phyloP scores from a whole-genome alignment of 371 early-diverging fungal species.

The Mucor saturninus region DNA sequence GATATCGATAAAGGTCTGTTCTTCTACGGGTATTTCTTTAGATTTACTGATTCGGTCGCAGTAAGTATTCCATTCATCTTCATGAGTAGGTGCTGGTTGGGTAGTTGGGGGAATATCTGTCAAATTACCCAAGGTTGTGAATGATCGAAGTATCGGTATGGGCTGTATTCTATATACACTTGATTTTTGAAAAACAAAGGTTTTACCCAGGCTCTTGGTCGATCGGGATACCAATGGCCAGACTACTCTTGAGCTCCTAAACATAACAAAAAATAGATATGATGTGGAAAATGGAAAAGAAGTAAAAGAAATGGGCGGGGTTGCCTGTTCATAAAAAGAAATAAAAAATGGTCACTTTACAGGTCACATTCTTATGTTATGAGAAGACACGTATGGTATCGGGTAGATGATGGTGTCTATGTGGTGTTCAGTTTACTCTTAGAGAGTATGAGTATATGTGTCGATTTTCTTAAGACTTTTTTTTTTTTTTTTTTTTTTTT shows the following conservation, averaged over 20 bases:
- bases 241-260: neutral
- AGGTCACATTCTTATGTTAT: too few species aligned
- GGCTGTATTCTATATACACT: neutral
- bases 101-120: neutral
- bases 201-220: neutral
- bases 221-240: neutral
- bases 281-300: neutral
- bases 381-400: too few species aligned
- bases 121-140: neutral
- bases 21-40: neutral
- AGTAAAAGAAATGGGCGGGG: constrained; percentile 6
- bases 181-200: neutral
- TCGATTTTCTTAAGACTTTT: too few species aligned
- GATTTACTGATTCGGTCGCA: neutral
- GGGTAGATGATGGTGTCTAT: too few species aligned
- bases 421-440: too few species aligned
- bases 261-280: neutral
- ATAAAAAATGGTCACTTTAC: neutral
- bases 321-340: constrained; percentile 3
- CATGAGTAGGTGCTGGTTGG: neutral
- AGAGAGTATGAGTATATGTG: too few species aligned
- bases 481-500: too few species aligned
- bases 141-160: neutral
- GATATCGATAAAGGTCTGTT: constrained; percentile 5
- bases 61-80: constrained; percentile 1